Base-by-base conservation (phyloP, 2,329 filamentous ascomycete species). In the Ascochyta fabae region DNA sequence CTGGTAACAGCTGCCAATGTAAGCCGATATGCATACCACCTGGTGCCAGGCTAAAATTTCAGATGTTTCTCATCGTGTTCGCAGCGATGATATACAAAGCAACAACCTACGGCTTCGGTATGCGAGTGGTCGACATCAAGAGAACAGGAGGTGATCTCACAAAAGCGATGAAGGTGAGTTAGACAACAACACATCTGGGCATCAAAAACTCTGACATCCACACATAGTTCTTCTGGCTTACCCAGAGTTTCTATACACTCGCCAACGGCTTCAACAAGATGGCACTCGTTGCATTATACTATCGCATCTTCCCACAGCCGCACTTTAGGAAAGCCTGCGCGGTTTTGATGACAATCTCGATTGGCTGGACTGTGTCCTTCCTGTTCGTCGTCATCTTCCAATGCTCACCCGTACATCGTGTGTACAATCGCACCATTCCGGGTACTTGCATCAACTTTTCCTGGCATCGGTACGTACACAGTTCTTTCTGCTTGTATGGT, bases 251-350 rank as follows among this genome's bases (percentile, higher is more conserved):
- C 53, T 69, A 69, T 54, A 64, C 52, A 6, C 53, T 68, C 16
- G 61, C 61, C 15, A 70, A 66, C 24, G 60, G 58, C 33, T 63
- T 68, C 52, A 68, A 65, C 51, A 68, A 70, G 41, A 62, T 70
- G 53, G 64, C 65, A 1, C 67, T 69, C 34, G 39, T 70, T 2
- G 58, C 61, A 6, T 48, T 70, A 4, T 69, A 68, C 45, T 59
- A 67, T 27, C 66, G 66, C n/a, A 53, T 69, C 29, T 70, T 69
- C 36, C 58, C 62, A 1, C 48, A 64, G 33, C 35, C 45, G 15
- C 51, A 49, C 3, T 70, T 70, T 27, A 55, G 64, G 4, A 39
- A 49, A 42, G 49, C 58, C 5, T 67, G 63, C 51, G 36, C 60
- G 7, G 40, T 58, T 5, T 47, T 66, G 23, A 62, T 64, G 24